A percentile compares a stretch with the other conserved stretches of the same genome.
These are phyloP conservation scores for Bruguiera hainesii DNA, from an alignment of 441 rosid species.

Conservation along the genomic window DNA sequence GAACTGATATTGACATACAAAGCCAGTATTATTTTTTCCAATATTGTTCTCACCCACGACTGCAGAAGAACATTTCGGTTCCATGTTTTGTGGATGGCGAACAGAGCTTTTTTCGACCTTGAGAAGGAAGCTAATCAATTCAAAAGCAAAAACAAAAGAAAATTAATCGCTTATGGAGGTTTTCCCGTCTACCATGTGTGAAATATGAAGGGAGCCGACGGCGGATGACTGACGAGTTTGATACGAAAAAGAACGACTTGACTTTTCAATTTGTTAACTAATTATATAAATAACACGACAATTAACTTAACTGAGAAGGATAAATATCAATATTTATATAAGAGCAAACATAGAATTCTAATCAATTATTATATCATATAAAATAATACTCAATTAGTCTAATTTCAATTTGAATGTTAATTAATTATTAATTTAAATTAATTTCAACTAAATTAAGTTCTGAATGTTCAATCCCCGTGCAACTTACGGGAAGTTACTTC, in stretches of 20 bases:
- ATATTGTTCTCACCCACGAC: neutral
- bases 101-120: neutral
- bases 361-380: too few relatives aligned
- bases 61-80: neutral
- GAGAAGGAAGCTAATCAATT: neutral
- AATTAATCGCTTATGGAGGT: neutral
- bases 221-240: too few relatives aligned
- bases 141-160: neutral
- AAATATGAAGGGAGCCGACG: neutral
- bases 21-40: neutral
- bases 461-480: neutral
- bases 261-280: neutral
- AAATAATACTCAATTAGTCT: too few relatives aligned
- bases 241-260: too few relatives aligned
- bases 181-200: neutral
- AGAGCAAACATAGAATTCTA: too few relatives aligned
- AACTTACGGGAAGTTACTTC: neutral
- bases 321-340: too few relatives aligned
- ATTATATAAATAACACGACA: too few relatives aligned
- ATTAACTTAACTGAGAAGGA: too few relatives aligned
- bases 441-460: neutral
- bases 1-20: constrained; percentile 17
- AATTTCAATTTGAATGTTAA: too few relatives aligned
- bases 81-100: neutral
- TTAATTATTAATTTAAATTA: too few relatives aligned